Evolutionary conservation across 164 flowering plant genomes (phyloP).

Genomic region (Macadamia tetraphylla): DNA sequence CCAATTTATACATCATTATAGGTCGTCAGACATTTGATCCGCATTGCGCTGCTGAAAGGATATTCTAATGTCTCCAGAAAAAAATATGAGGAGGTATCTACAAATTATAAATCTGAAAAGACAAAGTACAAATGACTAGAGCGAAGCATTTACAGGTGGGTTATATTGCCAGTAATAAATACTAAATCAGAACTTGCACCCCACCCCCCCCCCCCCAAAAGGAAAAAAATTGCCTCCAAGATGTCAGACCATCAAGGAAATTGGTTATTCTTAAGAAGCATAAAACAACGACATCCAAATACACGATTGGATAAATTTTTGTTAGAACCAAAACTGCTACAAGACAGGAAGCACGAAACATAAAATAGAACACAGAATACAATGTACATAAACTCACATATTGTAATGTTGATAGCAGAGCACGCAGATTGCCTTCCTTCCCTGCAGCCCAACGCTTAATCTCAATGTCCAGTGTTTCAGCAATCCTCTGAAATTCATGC

Average conservation of each 20-base stretch:
- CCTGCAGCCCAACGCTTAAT: slow-evolving; percentile 74
- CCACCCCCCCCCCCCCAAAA: neutral
- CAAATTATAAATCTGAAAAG: no score
- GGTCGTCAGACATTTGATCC: no score
- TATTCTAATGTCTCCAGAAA: no score
- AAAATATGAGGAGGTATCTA: no score
- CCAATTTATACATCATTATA: no score
- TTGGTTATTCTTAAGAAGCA: neutral
- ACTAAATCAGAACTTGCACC: no score
- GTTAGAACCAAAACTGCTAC: neutral
- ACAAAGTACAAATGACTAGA: no score
- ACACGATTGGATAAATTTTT: neutral
- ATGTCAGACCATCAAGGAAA: neutral
- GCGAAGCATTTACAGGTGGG: no score
- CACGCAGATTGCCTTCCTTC: slow-evolving; percentile 71
- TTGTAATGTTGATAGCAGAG: slow-evolving; percentile 57
- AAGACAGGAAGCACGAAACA: no score
- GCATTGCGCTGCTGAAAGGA: no score
- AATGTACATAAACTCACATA: slow-evolving; percentile 24
- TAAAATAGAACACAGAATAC: neutral
- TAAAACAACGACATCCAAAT: neutral
- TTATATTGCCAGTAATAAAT: no score
- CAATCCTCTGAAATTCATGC: slow-evolving; percentile 38
- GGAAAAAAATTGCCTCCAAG: neutral
- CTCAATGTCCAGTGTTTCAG: slow-evolving; percentile 41